Evolutionary conservation across 768 basidiomycete genomes (phyloP), one percentile per base, ranked within the genome.

Genomic region (Pluteus cervinus): DNA sequence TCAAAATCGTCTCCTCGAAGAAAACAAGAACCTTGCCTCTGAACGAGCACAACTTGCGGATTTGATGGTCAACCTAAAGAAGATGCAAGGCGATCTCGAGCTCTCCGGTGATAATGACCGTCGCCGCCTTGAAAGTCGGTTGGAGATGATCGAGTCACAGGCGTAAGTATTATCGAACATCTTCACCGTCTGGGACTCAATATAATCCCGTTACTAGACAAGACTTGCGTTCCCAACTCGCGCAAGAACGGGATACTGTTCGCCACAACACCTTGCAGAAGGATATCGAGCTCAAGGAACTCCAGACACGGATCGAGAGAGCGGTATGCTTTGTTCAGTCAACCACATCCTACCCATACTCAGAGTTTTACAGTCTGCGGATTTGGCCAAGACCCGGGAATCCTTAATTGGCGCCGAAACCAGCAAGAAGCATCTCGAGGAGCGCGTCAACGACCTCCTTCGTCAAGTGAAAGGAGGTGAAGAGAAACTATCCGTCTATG

Each of bases 11-110:
- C 69, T 98, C 10, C 74, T 83, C 3, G 82, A 90, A 33, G 91
- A 97, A 58, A 92, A 96, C 61, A 79, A 79, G 55, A 72, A 69
- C 0, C 66, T 96, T 4, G 66, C 83, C 10, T 66, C 81, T 49
- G 93, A 96, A 52, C 79, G 90, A 7, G 81, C 89, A 1, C 83
- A 86, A 43, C 68, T 96, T 3, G 79, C 87, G 2, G 88, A 92
- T 54, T 69, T 96, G 18, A 89, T 94, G 78, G 66, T 73, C 17
- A 93, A 88, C 52, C 80, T 94, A 16, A 89, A 92, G 60, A 84
- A 76, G 52, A 90, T 96, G 79, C 87, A 90, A 49, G 77, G 76
- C 39, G 93, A 96, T 48, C 68, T 88, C 5, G 90, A 93, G 53
- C 73, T 80, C 34, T 84, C 85, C 0, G 79, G 82, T 5, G 80